A percentile compares a stretch with the other conserved stretches of the same genome.
Conservation (phyloP, 2,329 filamentous ascomycete species). For the Epichloe brachyelytri region DNA sequence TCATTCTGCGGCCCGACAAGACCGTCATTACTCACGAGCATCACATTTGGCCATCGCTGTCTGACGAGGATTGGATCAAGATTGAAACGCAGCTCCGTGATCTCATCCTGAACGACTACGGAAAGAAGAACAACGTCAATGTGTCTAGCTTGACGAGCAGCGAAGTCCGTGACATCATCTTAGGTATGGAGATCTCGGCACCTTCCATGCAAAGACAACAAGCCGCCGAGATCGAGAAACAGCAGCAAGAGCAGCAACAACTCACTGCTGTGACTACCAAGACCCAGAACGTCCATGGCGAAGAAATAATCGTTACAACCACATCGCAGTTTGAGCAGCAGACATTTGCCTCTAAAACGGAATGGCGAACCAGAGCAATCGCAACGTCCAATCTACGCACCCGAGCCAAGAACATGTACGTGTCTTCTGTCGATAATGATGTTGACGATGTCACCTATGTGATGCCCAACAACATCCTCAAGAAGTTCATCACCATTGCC, state of each 20-base stretch:
- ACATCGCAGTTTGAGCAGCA: slow-evolving; percentile 97
- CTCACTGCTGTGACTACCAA: slow-evolving; percentile 95
- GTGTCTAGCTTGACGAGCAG: slow-evolving; percentile 91
- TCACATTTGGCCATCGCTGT: slow-evolving; percentile 92
- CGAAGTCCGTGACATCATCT: slow-evolving; percentile 94
- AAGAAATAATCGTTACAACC: slow-evolving; percentile 96
- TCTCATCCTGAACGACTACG: slow-evolving; percentile 94
- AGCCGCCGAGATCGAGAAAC: slow-evolving; percentile 96
- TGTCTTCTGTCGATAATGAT: slow-evolving; percentile 87
- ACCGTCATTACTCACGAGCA: slow-evolving; percentile 96
- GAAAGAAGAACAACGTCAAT: slow-evolving; percentile 99
- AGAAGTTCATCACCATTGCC: slow-evolving; percentile 94
- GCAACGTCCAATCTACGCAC: slow-evolving; percentile 92
- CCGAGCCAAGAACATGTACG: slow-evolving; percentile 94
- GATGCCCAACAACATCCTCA: slow-evolving; percentile 98
- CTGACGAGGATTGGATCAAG: slow-evolving; percentile 98
- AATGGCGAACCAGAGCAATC: slow-evolving; percentile 94
- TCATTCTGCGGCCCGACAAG: slow-evolving; percentile 90
- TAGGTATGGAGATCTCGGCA: slow-evolving; percentile 98
- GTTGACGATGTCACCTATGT: slow-evolving; percentile 90
- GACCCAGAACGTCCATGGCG: slow-evolving; percentile 91
- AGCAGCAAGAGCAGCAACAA: slow-evolving; percentile 92
- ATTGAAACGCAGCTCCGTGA: slow-evolving; percentile 95
- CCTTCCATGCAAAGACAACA: slow-evolving; percentile 97
- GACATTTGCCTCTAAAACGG: slow-evolving; percentile 95